phyloP scores from a whole-genome alignment of 108 stramenopile species.

The Aurantiochytrium sp. region DNA sequence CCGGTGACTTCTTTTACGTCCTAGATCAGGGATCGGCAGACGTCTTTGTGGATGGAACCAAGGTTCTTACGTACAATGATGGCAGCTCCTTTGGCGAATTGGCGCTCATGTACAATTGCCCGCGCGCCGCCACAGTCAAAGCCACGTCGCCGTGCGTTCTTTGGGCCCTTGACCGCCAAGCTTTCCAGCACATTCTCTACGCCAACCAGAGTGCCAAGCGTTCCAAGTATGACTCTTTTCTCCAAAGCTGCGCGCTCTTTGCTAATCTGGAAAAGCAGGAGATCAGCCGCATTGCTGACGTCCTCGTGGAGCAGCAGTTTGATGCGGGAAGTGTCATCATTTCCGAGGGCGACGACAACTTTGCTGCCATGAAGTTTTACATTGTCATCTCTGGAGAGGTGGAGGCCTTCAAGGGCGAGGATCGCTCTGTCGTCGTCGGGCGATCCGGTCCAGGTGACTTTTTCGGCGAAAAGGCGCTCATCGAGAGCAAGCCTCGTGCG shows the following conservation, averaged over 20 bases:
- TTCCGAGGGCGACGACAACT: neutral
- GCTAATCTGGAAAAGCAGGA: slow-evolving; percentile 40
- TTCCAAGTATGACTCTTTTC: slow-evolving; percentile 53
- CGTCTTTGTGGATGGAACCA: slow-evolving; percentile 60
- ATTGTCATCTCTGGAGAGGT: neutral
- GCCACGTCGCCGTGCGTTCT: slow-evolving; percentile 40
- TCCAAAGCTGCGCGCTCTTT: slow-evolving; percentile 62
- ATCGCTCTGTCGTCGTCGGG: neutral
- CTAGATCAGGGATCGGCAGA: slow-evolving; percentile 41
- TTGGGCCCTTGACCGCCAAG: slow-evolving; percentile 64
- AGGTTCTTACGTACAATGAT: slow-evolving; percentile 54
- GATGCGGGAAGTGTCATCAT: neutral
- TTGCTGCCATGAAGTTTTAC: neutral
- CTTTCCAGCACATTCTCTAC: slow-evolving; percentile 66
- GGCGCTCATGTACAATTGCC: slow-evolving; percentile 79
- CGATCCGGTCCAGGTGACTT: neutral
- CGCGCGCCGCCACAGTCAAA: slow-evolving; percentile 77
- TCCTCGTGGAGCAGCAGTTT: slow-evolving; percentile 12
- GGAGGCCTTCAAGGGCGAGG: neutral
- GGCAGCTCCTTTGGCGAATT: slow-evolving; percentile 83
- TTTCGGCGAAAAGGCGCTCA: slow-evolving; percentile 18
- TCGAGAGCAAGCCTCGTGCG: neutral
- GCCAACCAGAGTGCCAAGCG: slow-evolving; percentile 48
- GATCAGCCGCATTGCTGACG: slow-evolving; percentile 21
- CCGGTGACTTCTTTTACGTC: slow-evolving; percentile 56